These are phyloP conservation scores for Deuterostichococcus epilithicus DNA, from an alignment of 139 green algal genomes.

Conservation along the genomic window DNA sequence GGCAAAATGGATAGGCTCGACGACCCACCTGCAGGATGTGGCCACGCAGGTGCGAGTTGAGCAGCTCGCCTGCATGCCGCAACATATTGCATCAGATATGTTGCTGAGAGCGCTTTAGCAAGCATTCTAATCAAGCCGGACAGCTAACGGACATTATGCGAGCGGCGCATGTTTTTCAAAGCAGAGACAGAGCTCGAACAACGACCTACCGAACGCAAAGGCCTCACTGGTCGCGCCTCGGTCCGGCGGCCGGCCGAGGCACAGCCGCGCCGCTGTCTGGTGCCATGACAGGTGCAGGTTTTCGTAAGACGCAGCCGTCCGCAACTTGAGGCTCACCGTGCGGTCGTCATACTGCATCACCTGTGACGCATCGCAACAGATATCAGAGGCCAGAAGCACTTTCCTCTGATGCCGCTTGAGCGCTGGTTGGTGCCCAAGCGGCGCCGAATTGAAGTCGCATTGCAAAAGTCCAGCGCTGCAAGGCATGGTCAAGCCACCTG, in stretches of 20 bases:
- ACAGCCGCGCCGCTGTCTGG: slow-evolving; percentile 37
- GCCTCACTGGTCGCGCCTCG: slow-evolving; percentile 32
- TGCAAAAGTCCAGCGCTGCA: too few species aligned
- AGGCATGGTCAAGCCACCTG: too few species aligned
- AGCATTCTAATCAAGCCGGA: not conserved
- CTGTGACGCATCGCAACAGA: too few species aligned
- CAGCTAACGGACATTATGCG: too few species aligned
- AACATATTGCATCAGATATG: not conserved
- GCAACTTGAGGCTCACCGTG: not conserved
- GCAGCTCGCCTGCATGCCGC: not conserved
- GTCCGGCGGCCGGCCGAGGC: slow-evolving; percentile 21
- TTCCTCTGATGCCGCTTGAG: too few species aligned
- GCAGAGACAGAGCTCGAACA: not conserved
- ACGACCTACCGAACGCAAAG: slow-evolving; percentile 35
- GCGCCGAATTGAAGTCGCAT: too few species aligned
- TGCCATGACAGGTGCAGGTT: slow-evolving; percentile 73
- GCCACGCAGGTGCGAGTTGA: not conserved
- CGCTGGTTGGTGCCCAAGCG: too few species aligned
- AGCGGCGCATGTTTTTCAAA: too few species aligned
- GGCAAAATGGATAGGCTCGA: not conserved
- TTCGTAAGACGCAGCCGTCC: not conserved
- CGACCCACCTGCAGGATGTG: not conserved
- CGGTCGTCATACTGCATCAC: not conserved
- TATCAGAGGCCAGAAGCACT: too few species aligned
- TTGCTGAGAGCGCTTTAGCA: not conserved